Evolutionary conservation across 2,329 filamentous ascomycete genomes (phyloP).

Genomic region (Aphanocladium album): DNA sequence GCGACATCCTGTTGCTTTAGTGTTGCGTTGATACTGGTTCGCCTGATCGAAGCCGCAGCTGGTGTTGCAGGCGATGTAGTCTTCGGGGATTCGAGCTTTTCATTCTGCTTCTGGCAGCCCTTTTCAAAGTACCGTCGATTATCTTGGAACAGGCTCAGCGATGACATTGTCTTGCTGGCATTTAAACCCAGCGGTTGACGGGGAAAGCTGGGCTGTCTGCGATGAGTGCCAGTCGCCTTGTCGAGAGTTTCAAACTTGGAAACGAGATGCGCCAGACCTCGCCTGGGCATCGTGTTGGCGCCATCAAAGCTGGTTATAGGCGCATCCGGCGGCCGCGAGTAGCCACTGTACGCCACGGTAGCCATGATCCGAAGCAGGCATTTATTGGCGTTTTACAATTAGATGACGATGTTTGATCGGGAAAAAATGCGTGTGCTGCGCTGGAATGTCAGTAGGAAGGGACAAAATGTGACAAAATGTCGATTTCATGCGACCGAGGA

Average conservation of each 20-base stretch:
- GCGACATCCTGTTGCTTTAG: neutral
- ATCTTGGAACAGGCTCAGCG: neutral
- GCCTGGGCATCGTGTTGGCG: conserved; percentile 1
- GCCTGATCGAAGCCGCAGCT: neutral
- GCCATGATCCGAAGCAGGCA: neutral
- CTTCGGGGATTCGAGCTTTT: neutral
- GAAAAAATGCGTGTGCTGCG: neutral
- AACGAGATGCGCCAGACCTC: conserved; percentile 27
- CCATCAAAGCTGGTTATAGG: neutral
- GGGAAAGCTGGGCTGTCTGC: neutral
- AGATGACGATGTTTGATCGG: neutral
- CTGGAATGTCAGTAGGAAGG: neutral
- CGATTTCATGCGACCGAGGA: neutral
- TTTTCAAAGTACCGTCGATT: neutral
- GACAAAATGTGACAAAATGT: neutral
- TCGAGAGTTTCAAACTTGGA: conserved; percentile 33
- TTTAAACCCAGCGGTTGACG: conserved; percentile 13
- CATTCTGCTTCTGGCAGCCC: neutral
- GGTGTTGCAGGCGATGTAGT: neutral
- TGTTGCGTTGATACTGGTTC: neutral
- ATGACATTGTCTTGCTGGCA: conserved; percentile 7
- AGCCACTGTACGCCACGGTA: neutral
- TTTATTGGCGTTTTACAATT: neutral
- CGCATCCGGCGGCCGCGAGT: neutral
- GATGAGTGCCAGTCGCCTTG: conserved; percentile 12